phyloP scores from a whole-genome alignment of 169 alveolate genomes.

The Eimeria brunetti region DNA sequence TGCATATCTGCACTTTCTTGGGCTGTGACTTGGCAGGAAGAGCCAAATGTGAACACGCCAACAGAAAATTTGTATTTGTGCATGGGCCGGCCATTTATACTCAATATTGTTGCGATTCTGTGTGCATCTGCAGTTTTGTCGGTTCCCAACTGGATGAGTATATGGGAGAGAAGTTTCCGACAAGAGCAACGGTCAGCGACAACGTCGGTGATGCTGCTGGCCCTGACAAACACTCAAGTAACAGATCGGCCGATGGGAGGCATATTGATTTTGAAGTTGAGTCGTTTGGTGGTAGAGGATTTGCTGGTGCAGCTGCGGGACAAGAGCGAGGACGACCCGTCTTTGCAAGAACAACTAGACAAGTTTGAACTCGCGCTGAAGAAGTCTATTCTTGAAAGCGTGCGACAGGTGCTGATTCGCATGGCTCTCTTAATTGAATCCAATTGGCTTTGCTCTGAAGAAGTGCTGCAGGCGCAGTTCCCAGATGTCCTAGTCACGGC shows the following conservation, averaged over 20 bases:
- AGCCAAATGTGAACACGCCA: not conserved
- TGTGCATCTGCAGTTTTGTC: slow-evolving; percentile 23
- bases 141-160: slow-evolving; percentile 21
- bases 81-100: not conserved
- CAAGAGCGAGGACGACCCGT: slow-evolving; percentile 67
- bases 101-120: not conserved
- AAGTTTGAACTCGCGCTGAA: slow-evolving; percentile 47
- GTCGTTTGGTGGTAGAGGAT: slow-evolving; percentile 63
- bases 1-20: not conserved
- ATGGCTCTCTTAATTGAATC: slow-evolving; percentile 59
- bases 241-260: slow-evolving; percentile 79
- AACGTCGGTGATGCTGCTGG: slow-evolving; percentile 71
- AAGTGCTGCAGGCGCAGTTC: slow-evolving; percentile 42
- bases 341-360: slow-evolving; percentile 34
- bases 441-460: slow-evolving; percentile 66
- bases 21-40: not conserved
- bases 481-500: slow-evolving; percentile 73
- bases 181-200: slow-evolving; percentile 64
- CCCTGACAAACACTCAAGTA: slow-evolving; percentile 45
- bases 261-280: slow-evolving; percentile 60
- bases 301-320: slow-evolving; percentile 62
- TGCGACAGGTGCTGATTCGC: slow-evolving; percentile 60
- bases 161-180: slow-evolving; percentile 70
- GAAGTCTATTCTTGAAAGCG: slow-evolving; percentile 49
- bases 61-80: not conserved